These are phyloP conservation scores for Geosiphon pyriformis DNA, from an alignment of 192 early-diverging fungal genomes.

Conservation along the genomic window DNA sequence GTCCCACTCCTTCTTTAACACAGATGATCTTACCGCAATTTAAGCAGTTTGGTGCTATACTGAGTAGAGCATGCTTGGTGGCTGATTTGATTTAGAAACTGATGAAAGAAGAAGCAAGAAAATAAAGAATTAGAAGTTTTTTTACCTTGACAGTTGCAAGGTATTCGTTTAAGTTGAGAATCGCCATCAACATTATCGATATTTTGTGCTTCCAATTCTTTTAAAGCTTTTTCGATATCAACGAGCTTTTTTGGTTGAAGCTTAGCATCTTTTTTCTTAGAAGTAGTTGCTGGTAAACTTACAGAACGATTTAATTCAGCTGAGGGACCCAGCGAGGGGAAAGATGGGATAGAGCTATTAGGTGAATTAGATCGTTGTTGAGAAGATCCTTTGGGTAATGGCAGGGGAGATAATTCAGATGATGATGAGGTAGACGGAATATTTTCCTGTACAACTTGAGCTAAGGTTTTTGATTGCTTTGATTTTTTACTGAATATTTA, in stretches of 20 bases:
- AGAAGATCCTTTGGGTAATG: neutral
- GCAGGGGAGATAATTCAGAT: neutral
- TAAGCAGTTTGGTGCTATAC: slow-evolving; percentile 51
- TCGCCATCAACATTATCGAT: neutral
- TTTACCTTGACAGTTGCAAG: slow-evolving; percentile 7
- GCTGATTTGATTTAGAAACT: slow-evolving; percentile 30
- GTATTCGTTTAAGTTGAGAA: neutral
- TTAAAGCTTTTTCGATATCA: neutral
- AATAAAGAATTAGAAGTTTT: neutral
- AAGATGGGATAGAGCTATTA: neutral
- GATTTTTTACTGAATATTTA: neutral
- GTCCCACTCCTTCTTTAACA: slow-evolving; percentile 44
- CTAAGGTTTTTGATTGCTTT: neutral
- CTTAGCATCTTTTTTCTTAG: neutral
- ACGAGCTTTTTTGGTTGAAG: neutral
- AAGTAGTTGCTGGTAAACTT: neutral
- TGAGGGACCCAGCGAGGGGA: neutral
- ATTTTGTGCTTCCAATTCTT: neutral
- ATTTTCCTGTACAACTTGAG: neutral
- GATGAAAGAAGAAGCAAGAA: neutral
- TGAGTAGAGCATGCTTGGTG: slow-evolving; percentile 48
- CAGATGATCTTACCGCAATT: slow-evolving; percentile 60
- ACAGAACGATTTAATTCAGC: neutral
- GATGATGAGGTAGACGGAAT: neutral
- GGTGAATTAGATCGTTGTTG: neutral